Base-by-base conservation (phyloP, 495 filamentous ascomycete genomes). In the Letharia columbiana region DNA sequence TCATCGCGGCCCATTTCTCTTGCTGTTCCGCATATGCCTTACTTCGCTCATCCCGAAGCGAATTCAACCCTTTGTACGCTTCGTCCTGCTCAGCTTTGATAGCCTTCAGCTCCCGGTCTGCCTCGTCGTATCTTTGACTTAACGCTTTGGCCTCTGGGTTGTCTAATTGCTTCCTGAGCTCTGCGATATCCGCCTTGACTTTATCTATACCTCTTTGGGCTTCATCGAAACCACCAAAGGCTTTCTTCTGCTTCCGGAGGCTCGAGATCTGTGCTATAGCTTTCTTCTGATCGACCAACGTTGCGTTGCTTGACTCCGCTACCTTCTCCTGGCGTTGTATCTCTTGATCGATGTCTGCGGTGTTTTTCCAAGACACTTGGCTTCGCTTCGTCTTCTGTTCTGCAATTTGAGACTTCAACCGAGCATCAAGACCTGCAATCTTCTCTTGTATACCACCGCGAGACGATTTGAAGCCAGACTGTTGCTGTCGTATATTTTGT, bases 241-340 rank as follows among this genome's bases (percentile, higher is more conserved):
- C 87, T 86, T 96, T 98, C 76, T 89, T 87, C 75, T 89, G 86
- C 81, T 92, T 96, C 73, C 89, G 86, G 68, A 97, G 79, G 75
- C 77, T 89, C 58, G 87, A 88, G 64, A 95, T 86, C 69, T 96
- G 91, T 28, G 82, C 76, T 1, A 98, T 80, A 8, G 91, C 89
- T 82, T 96, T 97, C 83, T 90, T 93, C 84, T 98, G 95, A 67
- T 98, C 94, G 6, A 97, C 95, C 64, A 99, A 76, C 72, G 91
- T 94, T 87, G 98, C 89, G 68, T 82, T 89, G 57, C 92, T 91
- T 60, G 85, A 82, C 75, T 94, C 89, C 65, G 97, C 91, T 65
- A 90, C 83, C 76, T 86, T 86, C 64, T 96, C 91, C 58, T 96
- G 85, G 20, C 80, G 80, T 41, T 84, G 80, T 69, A 99, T 92